Base-by-base conservation (phyloP, 805 yeast genomes). In the Millerozyma acaciae region DNA sequence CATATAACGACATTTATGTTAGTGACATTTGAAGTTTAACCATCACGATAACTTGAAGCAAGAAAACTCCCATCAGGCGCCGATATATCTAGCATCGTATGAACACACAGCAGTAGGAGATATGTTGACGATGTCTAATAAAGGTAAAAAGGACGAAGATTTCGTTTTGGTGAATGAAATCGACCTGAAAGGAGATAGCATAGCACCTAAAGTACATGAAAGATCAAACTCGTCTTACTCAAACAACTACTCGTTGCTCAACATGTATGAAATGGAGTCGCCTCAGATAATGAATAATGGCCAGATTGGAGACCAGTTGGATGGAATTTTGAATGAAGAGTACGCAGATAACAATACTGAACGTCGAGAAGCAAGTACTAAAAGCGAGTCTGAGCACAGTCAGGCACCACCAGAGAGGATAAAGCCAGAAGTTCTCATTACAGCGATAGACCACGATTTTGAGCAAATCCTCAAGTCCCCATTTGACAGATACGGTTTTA, bases 401-500 rank as follows among this genome's bases (percentile, higher is more conserved):
- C n/a, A n/a, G n/a, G n/a, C 13, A 23, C 7, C 26, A 7, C 7
- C 7, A 23, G 10, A 8, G 6, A 12, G 7, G 13, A n/a, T 23
- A 12, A 23, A 23, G 6, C 7, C 12, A 23, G 12, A 7, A 7
- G 6, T 6, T n/a, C 7, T 7, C 15, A 23, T 7, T 6, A 7
- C 6, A 20, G 24, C 33, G 1, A 24, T 9, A 17, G 26, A 23
- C 9, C 7, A 15, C 4, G 25, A 20, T 18, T 30, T 51, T 3
- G 21, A 33, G 4, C 37, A 40, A n/a, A 34, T 53, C 13, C 13
- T 47, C 7, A 26, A 29, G 3, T 43, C 60, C 8, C 44, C 46
- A 12, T 53, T 60, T 35, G 97, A 90, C 53, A 60, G 90, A 30
- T 90, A 90, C 53, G 98, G 98, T 2, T 90, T 90, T 64, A 79